Evolutionary conservation across 306 rosid genomes (phyloP).

Genomic region (Lupinus albus): DNA sequence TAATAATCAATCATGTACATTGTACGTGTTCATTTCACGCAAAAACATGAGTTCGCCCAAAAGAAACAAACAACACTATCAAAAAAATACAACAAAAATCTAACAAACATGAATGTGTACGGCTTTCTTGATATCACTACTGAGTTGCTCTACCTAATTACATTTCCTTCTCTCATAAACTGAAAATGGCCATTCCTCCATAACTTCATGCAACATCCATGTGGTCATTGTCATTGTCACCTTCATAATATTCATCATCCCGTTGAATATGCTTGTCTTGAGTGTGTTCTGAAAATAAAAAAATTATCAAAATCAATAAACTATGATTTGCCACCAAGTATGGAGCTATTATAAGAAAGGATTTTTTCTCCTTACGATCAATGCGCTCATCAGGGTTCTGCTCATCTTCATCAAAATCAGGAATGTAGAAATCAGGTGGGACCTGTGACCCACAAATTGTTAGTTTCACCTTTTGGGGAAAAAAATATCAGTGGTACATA

Average conservation of each 20-base stretch:
- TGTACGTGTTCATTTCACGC: conserved; percentile 6
- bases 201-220: conserved; percentile 60
- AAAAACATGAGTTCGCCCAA: conserved; percentile 12
- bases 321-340: not conserved
- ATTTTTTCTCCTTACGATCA: conserved; percentile 68
- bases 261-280: conserved; percentile 94
- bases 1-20: not conserved
- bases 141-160: conserved; percentile 31
- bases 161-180: conserved; percentile 33
- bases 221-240: conserved; percentile 89
- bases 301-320: conserved; percentile 31
- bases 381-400: conserved; percentile 95
- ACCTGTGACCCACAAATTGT: conserved; percentile 59
- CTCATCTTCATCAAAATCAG: conserved; percentile 89
- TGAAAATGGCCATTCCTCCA: conserved; percentile 5
- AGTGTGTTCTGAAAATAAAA: conserved; percentile 67
- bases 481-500: conserved; percentile 5
- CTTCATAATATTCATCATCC: conserved; percentile 88
- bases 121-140: conserved; percentile 13
- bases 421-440: conserved; percentile 94
- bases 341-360: conserved; percentile 2
- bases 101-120: not conserved
- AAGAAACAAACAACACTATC: not conserved
- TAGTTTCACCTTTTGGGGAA: conserved; percentile 11
- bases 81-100: not conserved